Percentiles rank a stretch among this genome's conserved stretches.
These are phyloP conservation scores for Neofusicoccum cordaticola DNA, from an alignment of 2,329 filamentous ascomycete species.

Conservation along the genomic window DNA sequence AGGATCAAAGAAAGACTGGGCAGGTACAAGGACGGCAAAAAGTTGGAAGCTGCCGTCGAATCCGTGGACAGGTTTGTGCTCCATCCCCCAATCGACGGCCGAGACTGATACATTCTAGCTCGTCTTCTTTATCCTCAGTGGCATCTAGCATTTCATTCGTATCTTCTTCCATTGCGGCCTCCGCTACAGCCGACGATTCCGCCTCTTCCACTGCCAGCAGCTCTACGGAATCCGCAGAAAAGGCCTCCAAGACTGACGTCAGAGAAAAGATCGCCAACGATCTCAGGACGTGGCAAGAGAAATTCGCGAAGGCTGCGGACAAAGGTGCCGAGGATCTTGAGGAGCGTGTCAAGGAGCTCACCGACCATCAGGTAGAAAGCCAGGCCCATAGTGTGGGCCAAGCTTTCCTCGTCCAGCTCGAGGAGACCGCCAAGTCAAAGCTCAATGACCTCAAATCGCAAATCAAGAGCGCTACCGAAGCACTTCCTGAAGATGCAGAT, in stretches of 20 bases:
- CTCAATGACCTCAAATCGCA: slow-evolving; percentile 63
- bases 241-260: slow-evolving; percentile 47
- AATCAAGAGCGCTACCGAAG: slow-evolving; percentile 56
- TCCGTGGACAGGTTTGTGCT: slow-evolving; percentile 42
- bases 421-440: slow-evolving; percentile 64
- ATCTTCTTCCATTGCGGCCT: slow-evolving; percentile 22
- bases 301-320: slow-evolving; percentile 80
- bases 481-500: slow-evolving; percentile 58
- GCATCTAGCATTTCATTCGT: slow-evolving; percentile 11
- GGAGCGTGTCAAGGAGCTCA: slow-evolving; percentile 66
- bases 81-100: slow-evolving; percentile 11
- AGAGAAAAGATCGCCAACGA: slow-evolving; percentile 70
- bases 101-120: slow-evolving; percentile 18
- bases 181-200: slow-evolving; percentile 25
- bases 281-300: slow-evolving; percentile 79
- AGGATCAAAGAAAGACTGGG: slow-evolving; percentile 89
- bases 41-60: slow-evolving; percentile 58
- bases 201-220: slow-evolving; percentile 27
- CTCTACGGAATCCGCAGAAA: background rate
- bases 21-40: slow-evolving; percentile 65
- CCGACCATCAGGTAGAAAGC: slow-evolving; percentile 64
- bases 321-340: slow-evolving; percentile 72
- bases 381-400: slow-evolving; percentile 66
- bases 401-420: slow-evolving; percentile 65
- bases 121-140: slow-evolving; percentile 24